These are phyloP conservation scores for Ilyonectria sp. DNA, from an alignment of 2,329 filamentous ascomycete genomes.

Conservation along the genomic window DNA sequence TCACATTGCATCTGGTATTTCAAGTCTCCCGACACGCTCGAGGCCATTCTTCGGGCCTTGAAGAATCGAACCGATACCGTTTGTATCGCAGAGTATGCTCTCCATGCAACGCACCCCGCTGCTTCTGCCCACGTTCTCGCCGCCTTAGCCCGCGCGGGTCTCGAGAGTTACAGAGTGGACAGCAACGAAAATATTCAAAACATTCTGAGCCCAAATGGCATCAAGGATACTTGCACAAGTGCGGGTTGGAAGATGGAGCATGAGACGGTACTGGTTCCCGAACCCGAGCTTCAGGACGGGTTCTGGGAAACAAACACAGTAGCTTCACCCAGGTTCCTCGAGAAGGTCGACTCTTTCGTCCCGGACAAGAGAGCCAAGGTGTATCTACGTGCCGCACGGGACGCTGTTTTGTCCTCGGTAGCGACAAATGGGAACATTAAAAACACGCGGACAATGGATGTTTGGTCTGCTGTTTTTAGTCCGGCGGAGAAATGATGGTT, in stretches of 20 bases:
- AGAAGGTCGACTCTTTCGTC: constrained; percentile 51
- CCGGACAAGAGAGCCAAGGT: constrained; percentile 47
- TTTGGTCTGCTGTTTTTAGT: constrained; percentile 49
- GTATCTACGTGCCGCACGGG: constrained; percentile 49
- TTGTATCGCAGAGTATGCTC: constrained; percentile 48
- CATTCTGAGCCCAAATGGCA: constrained; percentile 58
- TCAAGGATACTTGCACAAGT: constrained; percentile 54
- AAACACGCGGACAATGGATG: constrained; percentile 59
- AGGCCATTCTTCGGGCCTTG: constrained; percentile 40
- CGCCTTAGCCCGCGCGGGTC: constrained; percentile 59
- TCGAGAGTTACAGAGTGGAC: constrained; percentile 58
- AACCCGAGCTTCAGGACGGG: constrained; percentile 60
- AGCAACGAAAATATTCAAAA: constrained; percentile 64
- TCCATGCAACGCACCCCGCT: constrained; percentile 53
- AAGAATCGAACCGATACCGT: constrained; percentile 38
- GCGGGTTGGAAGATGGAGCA: constrained; percentile 56
- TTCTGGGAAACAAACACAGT: constrained; percentile 61
- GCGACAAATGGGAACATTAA: constrained; percentile 46
- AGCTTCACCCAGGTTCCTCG: constrained; percentile 50
- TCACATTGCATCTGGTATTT: constrained; percentile 71
- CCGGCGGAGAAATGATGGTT: background rate
- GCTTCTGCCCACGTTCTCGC: constrained; percentile 67
- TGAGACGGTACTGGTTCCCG: constrained; percentile 56
- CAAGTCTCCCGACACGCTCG: constrained; percentile 50
- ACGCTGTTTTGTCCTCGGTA: constrained; percentile 52